Evolutionary conservation across 2,329 filamentous ascomycete genomes (phyloP), one percentile per base, ranked within the genome.

Genomic region (Zalaria obscura): DNA sequence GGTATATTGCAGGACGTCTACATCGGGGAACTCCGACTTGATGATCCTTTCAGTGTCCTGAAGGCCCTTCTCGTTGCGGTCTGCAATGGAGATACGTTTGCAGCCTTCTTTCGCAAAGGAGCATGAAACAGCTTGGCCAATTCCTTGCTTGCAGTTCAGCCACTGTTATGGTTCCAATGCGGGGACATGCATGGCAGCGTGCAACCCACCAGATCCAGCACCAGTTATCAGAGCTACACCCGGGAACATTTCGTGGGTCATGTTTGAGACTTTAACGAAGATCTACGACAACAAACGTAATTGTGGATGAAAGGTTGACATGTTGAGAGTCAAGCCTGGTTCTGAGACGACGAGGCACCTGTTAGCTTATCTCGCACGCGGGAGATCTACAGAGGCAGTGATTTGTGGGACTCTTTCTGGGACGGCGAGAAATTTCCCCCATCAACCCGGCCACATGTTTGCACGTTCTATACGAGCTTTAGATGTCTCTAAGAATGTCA

Each of bases 81-180:
- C 67, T 5, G 62, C 57, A 6, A 70, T 57, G 8, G 58, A 58
- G 39, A 71, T 60, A 33, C 56, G 59, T 4, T 46, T 49, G 46
- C 66, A 70, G 36, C 66, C 66, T 50, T 68, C 65, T 5, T 48
- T 50, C 2, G 61, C 64, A 47, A 70, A 69, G 1, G 66, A 62
- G 10, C 64, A 47, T 11, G 67, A 64, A 10, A 59, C 60, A 35
- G 62, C 61, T 33, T 61, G 57, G 7, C 65, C 65, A 41, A 68
- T 68, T 10, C 64, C 65, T 66, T 39, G 11, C 18, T 18, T 18
- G 18, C 18, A 18, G 18, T 18, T 18, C 18, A 18, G 38, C 28
- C 40, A 5, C 36, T n/a, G 35, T 25, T 35, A 18, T 18, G 26
- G 25, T 26, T n/a, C 28, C 25, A 37, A 18, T 25, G 47, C 50